A percentile compares a stretch with the other conserved stretches of the same genome.
These are phyloP conservation scores for Helenozyma rhizophorensis DNA, from an alignment of 805 yeast genomes.

Conservation along the genomic window DNA sequence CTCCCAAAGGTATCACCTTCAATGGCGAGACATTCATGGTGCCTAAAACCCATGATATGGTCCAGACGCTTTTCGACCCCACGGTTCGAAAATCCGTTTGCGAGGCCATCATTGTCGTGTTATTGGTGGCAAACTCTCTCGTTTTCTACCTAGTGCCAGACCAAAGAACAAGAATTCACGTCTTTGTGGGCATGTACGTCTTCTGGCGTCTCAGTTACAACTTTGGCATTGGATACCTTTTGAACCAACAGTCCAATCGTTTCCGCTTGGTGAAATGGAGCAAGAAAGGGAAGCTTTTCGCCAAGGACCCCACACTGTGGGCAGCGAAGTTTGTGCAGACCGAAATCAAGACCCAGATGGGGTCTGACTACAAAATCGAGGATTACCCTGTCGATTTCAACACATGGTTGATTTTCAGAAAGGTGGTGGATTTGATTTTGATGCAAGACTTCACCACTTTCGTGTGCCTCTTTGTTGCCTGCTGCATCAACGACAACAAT, in stretches of 20 bases:
- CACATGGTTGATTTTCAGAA: conserved; percentile 77
- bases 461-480: conserved; percentile 55
- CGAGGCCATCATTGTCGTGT: conserved; percentile 54
- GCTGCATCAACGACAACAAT: conserved; percentile 34
- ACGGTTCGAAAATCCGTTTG: conserved; percentile 61
- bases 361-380: conserved; percentile 24
- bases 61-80: conserved; percentile 75
- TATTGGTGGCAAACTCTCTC: conserved; percentile 26
- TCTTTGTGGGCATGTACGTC: conserved; percentile 53
- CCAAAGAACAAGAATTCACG: conserved; percentile 21
- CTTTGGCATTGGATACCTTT: conserved; percentile 70
- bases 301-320: conserved; percentile 22
- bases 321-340: conserved; percentile 34
- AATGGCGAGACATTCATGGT: conserved; percentile 42
- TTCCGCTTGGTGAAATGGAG: conserved; percentile 52
- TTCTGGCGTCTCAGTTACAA: conserved; percentile 78
- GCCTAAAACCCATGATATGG: conserved; percentile 79
- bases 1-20: conserved; percentile 39
- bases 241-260: conserved; percentile 62
- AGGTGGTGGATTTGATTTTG: conserved; percentile 72
- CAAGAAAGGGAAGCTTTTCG: conserved; percentile 40
- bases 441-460: conserved; percentile 83
- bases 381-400: conserved; percentile 66
- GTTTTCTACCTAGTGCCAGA: conserved; percentile 27
- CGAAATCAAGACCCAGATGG: conserved; percentile 39